Evolutionary conservation across 2,329 filamentous ascomycete genomes (phyloP), one percentile per base, ranked within the genome.

Genomic region (Fusarium albosuccineum): DNA sequence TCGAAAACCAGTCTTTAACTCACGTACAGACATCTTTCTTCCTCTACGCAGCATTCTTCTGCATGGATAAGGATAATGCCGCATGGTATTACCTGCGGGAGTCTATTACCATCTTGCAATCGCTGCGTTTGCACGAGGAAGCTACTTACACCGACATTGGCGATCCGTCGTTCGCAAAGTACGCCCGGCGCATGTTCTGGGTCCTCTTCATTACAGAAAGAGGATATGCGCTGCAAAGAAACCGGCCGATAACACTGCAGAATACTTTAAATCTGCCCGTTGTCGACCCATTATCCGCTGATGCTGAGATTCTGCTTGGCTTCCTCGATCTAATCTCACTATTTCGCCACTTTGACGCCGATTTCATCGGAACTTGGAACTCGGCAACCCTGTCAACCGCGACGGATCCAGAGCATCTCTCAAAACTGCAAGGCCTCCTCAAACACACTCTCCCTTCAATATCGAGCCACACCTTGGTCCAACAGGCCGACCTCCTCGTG

Each of bases 1-100:
- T 71, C 4, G 75, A 77, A 29, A 59, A 61, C 0, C 77, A 69
- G 1, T 74, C 75, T 1, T 59, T 78, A 1, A 65, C 54, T 2
- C 68, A 74, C 2, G 68, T 76, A 0, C 73, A 76, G 10, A 76
- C 75, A 3, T 78, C 77, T 0, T 78, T 77, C 62, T 76, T 78
- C 8, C 69, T 78, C 0, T 78, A 74, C 6, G 68, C 74, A 0
- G 67, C 71, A 0, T 73, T 71, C 30, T 78, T 78, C 14, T 73
- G 71, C 2, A 46, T 77, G 11, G 73, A 70, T 2, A 77, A 74
- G 14, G 75, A 77, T 13, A 77, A 77, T n/a, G 67, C 74, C 0
- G 75, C 77, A 1, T 78, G 77, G 75, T 74, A 73, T 46, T 75
- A 78, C 10, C 37, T 78, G 0, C 62, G 74, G 27, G 75, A 77